Conservation (phyloP, 2,329 filamentous ascomycete genomes). For the Xylaria sp. region DNA sequence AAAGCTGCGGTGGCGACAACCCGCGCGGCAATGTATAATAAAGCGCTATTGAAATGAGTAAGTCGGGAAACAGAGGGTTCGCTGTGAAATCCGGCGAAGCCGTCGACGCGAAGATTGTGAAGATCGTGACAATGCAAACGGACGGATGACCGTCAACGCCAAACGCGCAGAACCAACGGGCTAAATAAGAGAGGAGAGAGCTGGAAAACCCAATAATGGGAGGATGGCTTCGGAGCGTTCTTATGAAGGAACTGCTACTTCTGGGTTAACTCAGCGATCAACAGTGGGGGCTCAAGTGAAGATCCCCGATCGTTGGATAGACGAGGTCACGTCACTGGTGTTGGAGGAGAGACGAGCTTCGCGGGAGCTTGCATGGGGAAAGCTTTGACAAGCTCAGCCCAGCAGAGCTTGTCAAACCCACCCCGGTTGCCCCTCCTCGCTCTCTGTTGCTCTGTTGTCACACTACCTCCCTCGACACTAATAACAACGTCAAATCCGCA, state of each 20-base stretch:
- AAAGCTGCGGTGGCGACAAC: conserved; percentile 9
- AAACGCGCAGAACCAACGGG: background rate
- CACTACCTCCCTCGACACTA: conserved; percentile 4
- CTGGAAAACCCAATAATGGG: conserved; percentile 1
- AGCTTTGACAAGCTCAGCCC: conserved; percentile 9
- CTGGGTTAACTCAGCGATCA: conserved; percentile 32
- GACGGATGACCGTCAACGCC: background rate
- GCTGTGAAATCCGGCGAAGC: background rate
- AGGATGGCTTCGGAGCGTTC: conserved; percentile 13
- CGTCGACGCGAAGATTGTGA: background rate
- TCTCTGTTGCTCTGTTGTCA: conserved; percentile 12
- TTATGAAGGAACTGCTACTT: conserved; percentile 31
- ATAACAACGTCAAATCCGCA: conserved; percentile 9
- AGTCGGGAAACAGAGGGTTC: background rate
- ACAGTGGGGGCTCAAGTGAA: conserved; percentile 35
- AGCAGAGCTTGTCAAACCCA: conserved; percentile 6
- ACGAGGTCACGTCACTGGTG: conserved; percentile 33
- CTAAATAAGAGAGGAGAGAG: conserved; percentile 6
- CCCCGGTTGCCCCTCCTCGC: conserved; percentile 33
- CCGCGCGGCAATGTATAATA: background rate
- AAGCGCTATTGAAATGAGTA: background rate
- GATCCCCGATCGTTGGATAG: conserved; percentile 26
- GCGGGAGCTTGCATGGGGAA: conserved; percentile 21
- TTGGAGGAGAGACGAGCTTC: conserved; percentile 31
- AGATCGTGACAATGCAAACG: conserved; percentile 7